Conservation (phyloP, 2,329 filamentous ascomycete genomes). For the Cytospora chrysosperma region DNA sequence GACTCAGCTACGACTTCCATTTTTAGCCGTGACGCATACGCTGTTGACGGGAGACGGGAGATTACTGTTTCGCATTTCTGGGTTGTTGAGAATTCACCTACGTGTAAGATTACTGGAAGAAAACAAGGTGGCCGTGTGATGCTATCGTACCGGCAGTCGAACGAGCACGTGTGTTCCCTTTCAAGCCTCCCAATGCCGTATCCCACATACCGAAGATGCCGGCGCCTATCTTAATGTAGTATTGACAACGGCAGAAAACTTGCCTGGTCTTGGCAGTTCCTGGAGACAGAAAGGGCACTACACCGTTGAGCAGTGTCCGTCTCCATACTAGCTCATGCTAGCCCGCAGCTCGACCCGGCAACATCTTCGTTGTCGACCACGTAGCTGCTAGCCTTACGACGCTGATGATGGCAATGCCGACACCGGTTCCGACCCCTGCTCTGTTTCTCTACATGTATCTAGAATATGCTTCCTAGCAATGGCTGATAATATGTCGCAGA, state of each 20-base stretch:
- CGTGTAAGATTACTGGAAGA: not conserved
- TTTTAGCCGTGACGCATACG: constrained; percentile 1
- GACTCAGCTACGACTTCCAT: not conserved
- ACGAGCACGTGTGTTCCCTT: not conserved
- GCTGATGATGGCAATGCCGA: not conserved
- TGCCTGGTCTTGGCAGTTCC: not conserved
- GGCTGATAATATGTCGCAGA: constrained; percentile 4
- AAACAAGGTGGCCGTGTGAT: not conserved
- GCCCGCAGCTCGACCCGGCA: not conserved
- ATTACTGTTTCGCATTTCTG: not conserved
- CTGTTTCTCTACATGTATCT: not conserved
- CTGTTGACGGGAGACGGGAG: not conserved
- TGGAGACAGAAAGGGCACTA: not conserved
- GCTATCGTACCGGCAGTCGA: not conserved
- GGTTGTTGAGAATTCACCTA: not conserved
- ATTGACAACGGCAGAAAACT: not conserved
- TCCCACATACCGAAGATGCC: not conserved
- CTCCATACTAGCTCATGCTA: not conserved
- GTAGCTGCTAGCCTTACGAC: not conserved
- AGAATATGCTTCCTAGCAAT: not conserved
- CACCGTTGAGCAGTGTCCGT: not conserved
- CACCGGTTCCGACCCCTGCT: not conserved
- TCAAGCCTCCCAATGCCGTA: not conserved
- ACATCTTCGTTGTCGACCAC: not conserved
- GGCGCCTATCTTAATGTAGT: not conserved